Percentiles rank a stretch among this genome's conserved stretches.
Evolutionary conservation across 2,329 filamentous ascomycete genomes (phyloP).

Genomic region (Apiospora aurea): DNA sequence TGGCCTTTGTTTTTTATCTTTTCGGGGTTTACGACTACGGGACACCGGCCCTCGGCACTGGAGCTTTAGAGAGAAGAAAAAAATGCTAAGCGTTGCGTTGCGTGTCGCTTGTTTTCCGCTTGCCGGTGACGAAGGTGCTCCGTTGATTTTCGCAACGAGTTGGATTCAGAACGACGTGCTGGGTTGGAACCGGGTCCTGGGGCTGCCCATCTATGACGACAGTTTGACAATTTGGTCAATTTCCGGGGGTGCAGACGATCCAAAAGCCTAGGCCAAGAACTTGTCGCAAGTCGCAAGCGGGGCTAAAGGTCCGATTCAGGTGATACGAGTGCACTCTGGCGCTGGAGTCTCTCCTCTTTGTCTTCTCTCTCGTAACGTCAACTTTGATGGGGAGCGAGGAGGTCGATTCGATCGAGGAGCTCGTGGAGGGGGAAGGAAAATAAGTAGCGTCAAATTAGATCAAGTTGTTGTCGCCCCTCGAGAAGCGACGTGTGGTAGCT

Average conservation of each 20-base stretch:
- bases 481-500: not conserved
- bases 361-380: constrained; percentile 10
- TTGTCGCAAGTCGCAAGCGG: constrained; percentile 17
- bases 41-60: constrained; percentile 19
- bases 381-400: not conserved
- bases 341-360: not conserved
- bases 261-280: constrained; percentile 8
- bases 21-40: constrained; percentile 14
- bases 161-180: not conserved
- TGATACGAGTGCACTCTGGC: not conserved
- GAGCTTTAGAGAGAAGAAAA: not conserved
- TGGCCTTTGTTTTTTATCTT: not conserved
- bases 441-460: not conserved
- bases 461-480: not conserved
- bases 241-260: constrained; percentile 10
- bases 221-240: constrained; percentile 18
- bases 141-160: constrained; percentile 13
- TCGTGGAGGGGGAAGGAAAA: not conserved
- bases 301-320: constrained; percentile 23
- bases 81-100: not conserved
- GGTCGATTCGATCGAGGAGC: constrained; percentile 12
- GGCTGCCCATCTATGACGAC: constrained; percentile 21
- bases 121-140: constrained; percentile 13
- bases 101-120: constrained; percentile 2
- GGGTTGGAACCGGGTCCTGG: constrained; percentile 16